Conservation (phyloP, 148 eudicot species). For the Beta vulgaris region DNA sequence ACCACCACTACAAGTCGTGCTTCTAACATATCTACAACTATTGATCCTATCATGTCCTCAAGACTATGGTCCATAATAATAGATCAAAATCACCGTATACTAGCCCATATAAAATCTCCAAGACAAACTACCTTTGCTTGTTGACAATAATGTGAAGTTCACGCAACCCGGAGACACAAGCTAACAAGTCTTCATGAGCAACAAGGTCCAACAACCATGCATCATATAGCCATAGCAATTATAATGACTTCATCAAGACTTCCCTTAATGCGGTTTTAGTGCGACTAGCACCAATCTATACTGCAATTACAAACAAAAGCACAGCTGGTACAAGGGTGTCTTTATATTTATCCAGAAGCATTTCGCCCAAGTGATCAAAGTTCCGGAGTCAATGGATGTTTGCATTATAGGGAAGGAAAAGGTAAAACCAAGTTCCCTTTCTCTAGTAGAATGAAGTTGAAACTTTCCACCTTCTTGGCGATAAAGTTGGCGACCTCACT, state of each 20-base stretch:
- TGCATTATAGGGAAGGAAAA: constrained; percentile 84
- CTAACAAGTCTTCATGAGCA: neutral
- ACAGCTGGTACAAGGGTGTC: neutral
- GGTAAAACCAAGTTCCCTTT: constrained; percentile 77
- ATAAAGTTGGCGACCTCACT: constrained; percentile 63
- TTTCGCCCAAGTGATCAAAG: constrained; percentile 67
- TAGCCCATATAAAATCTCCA: neutral
- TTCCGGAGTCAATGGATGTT: constrained; percentile 61
- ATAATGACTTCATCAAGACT: neutral
- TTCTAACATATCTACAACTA: neutral
- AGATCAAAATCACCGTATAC: neutral
- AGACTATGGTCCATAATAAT: neutral
- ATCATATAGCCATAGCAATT: neutral
- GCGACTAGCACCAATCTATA: neutral
- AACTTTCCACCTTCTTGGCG: constrained; percentile 47
- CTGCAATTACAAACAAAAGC: neutral
- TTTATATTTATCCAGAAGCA: constrained; percentile 60
- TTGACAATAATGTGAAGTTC: neutral
- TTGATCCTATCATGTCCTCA: neutral
- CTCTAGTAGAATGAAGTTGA: constrained; percentile 42
- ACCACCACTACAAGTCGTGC: neutral
- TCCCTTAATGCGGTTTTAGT: too few species aligned
- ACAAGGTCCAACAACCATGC: neutral
- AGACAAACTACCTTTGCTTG: neutral
- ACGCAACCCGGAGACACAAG: neutral